Evolutionary conservation across 208 protist genomes (phyloP).

Genomic region (Histomonas meleagridis): DNA sequence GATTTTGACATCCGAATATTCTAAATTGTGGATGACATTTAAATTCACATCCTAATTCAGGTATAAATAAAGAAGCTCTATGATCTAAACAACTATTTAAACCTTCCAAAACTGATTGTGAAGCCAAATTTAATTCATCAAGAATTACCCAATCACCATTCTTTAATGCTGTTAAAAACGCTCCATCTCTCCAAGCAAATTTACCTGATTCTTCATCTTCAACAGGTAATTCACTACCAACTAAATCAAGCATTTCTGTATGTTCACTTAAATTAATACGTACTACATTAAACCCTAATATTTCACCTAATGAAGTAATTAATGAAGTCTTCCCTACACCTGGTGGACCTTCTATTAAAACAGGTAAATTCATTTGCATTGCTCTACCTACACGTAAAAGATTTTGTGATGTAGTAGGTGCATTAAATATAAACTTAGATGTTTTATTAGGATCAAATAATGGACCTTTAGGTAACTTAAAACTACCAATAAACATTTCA

Average conservation of each 20-base stretch:
- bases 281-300: slow-evolving; percentile 69
- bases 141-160: slow-evolving; percentile 94
- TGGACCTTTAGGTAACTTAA: not conserved
- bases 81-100: slow-evolving; percentile 99
- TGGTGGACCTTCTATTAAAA: slow-evolving; percentile 67
- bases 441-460: not conserved
- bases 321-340: slow-evolving; percentile 89
- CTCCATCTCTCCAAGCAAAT: slow-evolving; percentile 47
- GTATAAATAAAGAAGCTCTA: slow-evolving; percentile 70
- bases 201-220: slow-evolving; percentile 49
- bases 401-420: slow-evolving; percentile 85
- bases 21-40: slow-evolving; percentile 69
- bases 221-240: slow-evolving; percentile 73
- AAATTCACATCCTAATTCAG: slow-evolving; percentile 66
- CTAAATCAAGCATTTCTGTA: slow-evolving; percentile 96
- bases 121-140: slow-evolving; percentile 99
- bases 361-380: slow-evolving; percentile 69
- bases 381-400: slow-evolving; percentile 79
- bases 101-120: slow-evolving; percentile 80
- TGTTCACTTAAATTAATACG: slow-evolving; percentile 99
- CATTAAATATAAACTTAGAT: slow-evolving; percentile 59
- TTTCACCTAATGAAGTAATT: slow-evolving; percentile 71
- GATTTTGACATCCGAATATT: slow-evolving; percentile 98
- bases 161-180: slow-evolving; percentile 69
- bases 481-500: not conserved